Conservation (phyloP, 305 asterid genomes). For the Fraxinus floribunda region DNA sequence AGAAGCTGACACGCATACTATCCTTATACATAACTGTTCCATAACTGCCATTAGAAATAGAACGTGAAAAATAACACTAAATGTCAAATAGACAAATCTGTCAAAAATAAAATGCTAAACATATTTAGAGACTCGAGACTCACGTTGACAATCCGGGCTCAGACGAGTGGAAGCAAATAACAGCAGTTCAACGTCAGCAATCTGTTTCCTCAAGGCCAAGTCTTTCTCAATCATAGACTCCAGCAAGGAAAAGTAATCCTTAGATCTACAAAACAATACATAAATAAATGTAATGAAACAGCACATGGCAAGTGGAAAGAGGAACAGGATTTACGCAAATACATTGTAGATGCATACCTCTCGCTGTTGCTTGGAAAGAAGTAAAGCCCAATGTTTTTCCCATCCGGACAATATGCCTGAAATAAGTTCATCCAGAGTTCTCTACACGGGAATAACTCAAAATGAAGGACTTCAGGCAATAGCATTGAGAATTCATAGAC, state of each 20-base stretch:
- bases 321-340: not conserved
- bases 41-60: not conserved
- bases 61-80: not conserved
- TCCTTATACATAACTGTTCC: not conserved
- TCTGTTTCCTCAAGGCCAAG: constrained; percentile 41
- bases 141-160: constrained; percentile 48
- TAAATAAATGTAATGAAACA: not conserved
- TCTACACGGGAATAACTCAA: constrained; percentile 39
- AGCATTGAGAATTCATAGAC: constrained; percentile 42
- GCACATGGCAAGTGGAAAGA: not conserved
- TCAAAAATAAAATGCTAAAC: constrained; percentile 7
- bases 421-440: constrained; percentile 37
- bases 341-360: constrained; percentile 37
- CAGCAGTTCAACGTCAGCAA: constrained; percentile 53
- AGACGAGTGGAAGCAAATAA: constrained; percentile 53
- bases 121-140: constrained; percentile 23
- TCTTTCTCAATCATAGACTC: constrained; percentile 31
- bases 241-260: constrained; percentile 35
- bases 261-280: constrained; percentile 31
- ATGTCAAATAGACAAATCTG: not conserved
- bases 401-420: constrained; percentile 35
- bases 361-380: constrained; percentile 45
- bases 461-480: constrained; percentile 48
- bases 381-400: constrained; percentile 51
- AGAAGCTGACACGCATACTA: not conserved